Evolutionary conservation across 768 basidiomycete species (phyloP).

Genomic region (Leccinum incarnatum): DNA sequence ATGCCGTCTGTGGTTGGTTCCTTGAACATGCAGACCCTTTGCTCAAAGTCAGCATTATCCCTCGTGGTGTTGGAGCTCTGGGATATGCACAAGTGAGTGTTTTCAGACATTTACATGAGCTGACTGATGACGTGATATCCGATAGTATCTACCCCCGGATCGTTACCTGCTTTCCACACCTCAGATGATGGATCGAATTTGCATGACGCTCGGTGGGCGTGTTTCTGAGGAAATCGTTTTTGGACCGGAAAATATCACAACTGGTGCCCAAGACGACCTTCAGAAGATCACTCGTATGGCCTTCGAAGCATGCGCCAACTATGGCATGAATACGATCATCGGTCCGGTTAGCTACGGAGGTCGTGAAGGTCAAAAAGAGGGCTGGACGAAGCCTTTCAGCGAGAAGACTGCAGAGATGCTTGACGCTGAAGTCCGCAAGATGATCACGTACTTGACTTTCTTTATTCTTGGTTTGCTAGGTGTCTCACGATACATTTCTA

Average conservation of each 20-base stretch:
- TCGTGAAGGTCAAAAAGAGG: conserved; percentile 76
- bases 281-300: conserved; percentile 99
- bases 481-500: conserved; percentile 26
- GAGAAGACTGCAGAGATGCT: conserved; percentile 96
- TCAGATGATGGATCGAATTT: conserved; percentile 93
- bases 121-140: conserved; percentile 8
- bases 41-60: conserved; percentile 97
- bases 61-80: conserved; percentile 90
- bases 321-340: conserved; percentile 94
- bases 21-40: conserved; percentile 95
- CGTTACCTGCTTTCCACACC: conserved; percentile 94
- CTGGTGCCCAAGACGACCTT: conserved; percentile 96
- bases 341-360: conserved; percentile 97
- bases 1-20: conserved; percentile 98
- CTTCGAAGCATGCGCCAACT: conserved; percentile 91
- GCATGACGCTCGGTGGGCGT: conserved; percentile 97
- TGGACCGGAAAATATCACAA: conserved; percentile 86
- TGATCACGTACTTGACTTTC: conserved; percentile 70
- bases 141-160: conserved; percentile 89
- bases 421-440: conserved; percentile 88
- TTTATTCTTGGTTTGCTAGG: background rate
- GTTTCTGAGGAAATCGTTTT: conserved; percentile 99
- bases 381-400: conserved; percentile 96
- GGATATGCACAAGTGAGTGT: conserved; percentile 87
- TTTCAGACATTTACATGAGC: background rate